Percentiles rank a stretch among this genome's conserved stretches.
These are phyloP conservation scores for Apiospora saccharicola DNA, from an alignment of 2,329 filamentous ascomycete genomes.

Conservation along the genomic window DNA sequence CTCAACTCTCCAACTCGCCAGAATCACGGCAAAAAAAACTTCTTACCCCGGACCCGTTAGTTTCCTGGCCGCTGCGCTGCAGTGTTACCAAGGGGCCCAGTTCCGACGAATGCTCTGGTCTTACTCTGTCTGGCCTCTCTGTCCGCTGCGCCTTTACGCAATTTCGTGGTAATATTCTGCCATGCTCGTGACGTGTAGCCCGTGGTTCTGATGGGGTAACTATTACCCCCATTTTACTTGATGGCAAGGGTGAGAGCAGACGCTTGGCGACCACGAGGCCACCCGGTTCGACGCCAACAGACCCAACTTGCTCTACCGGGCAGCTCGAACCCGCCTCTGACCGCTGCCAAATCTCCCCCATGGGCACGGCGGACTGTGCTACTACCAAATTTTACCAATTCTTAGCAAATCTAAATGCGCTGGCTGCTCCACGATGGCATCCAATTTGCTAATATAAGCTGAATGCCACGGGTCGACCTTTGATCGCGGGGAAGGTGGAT, in stretches of 20 bases:
- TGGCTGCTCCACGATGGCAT: slow-evolving; percentile 13
- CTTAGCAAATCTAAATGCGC: slow-evolving; percentile 8
- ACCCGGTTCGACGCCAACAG: slow-evolving; percentile 21
- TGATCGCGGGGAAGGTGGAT: slow-evolving; percentile 22
- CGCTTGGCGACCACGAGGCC: slow-evolving; percentile 23
- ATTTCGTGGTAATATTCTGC: slow-evolving; percentile 28
- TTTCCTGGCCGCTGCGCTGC: not conserved
- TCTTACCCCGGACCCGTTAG: not conserved
- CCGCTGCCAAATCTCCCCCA: slow-evolving; percentile 6
- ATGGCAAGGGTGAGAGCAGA: slow-evolving; percentile 17
- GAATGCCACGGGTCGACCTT: not conserved
- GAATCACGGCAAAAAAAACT: not conserved
- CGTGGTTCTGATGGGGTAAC: slow-evolving; percentile 25
- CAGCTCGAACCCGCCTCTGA: slow-evolving; percentile 21
- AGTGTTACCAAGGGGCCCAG: not conserved
- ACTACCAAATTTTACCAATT: slow-evolving; percentile 25
- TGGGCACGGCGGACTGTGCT: not conserved
- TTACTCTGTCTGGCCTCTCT: not conserved
- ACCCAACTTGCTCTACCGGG: not conserved
- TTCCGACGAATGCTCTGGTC: not conserved
- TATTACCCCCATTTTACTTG: slow-evolving; percentile 26
- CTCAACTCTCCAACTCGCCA: slow-evolving; percentile 6
- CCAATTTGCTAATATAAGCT: slow-evolving; percentile 20
- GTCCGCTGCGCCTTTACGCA: slow-evolving; percentile 24
- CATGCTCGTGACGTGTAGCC: slow-evolving; percentile 29